Evolutionary conservation across 169 alveolate genomes (phyloP), one percentile per base, ranked within the genome.

Genomic region (Amoebophrya sp.): DNA sequence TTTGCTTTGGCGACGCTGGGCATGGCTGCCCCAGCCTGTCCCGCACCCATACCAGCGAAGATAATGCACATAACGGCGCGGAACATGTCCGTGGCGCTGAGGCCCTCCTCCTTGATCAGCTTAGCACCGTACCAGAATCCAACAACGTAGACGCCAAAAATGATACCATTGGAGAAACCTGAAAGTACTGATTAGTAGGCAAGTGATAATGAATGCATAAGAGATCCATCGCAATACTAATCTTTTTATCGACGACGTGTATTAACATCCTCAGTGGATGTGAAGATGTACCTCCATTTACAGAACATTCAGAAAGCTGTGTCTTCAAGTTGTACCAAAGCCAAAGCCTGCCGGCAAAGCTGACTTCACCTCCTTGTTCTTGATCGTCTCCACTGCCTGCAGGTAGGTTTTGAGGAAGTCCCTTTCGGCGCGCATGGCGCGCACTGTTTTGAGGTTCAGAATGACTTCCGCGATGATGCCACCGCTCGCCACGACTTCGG

Each of bases 1-100:
- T 89, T 89, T 29, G 91, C 91, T 38, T 89, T 54, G 36, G 91
- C 91, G 41, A 89, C 53, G 41, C 33, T 36, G 10, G 91, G 91
- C 10, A 89, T 29, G 91, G 41, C 40, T 29, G 91, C 91, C 55
- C 40, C 41, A 1, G 91, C 91, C 33, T 89, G 91, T 23, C 91
- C 91, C 34, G 41, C 91, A 89, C 77, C 91, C 91, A 89, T 89
- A 23, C 77, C 91, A n/a, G 91, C 91, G 41, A 89, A 89, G 77
- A 89, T 89, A 38, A 89, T 89, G 36, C 77, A 26, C 91, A 89
- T 89, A 54, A 89, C 26, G 0, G 91, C 54, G 23, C 41, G 41
- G 40, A 89, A 3, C 91, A 89, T 89, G 3, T 89, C 38, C 3
- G 55, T 39, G 76, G 26, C 34, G 36, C 36, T 26, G 36, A 89